Evolutionary conservation across 352 stramenopile species (phyloP).

Genomic region (Phytophthora chlamydospora): DNA sequence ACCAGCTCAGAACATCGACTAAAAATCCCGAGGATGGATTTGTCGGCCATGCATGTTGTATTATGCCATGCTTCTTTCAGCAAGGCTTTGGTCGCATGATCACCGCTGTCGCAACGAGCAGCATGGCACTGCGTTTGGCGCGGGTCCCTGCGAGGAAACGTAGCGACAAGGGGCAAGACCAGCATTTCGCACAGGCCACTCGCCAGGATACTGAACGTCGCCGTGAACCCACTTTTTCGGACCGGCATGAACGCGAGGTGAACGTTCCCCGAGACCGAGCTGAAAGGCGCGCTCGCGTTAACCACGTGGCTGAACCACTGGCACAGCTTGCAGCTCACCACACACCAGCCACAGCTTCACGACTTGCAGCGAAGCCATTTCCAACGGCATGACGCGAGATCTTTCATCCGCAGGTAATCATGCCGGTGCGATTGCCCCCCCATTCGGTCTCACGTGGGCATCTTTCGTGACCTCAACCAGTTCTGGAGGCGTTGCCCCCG

Average conservation of each 20-base stretch:
- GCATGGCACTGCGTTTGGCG: background rate
- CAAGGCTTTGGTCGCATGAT: constrained; percentile 7
- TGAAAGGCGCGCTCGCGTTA: constrained; percentile 19
- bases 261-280: constrained; percentile 9
- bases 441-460: no score
- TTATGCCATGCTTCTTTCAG: constrained; percentile 4
- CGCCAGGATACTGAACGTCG: background rate
- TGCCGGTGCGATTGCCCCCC: constrained; percentile 2
- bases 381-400: constrained; percentile 8
- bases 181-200: no score
- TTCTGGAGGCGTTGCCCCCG: no score
- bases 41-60: constrained; percentile 1
- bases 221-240: constrained; percentile 20
- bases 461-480: constrained; percentile 3
- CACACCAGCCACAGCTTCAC: no score
- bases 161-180: no score
- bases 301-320: constrained; percentile 11
- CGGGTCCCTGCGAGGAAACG: no score
- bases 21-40: constrained; percentile 13
- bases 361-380: background rate
- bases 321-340: no score
- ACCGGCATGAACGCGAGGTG: constrained; percentile 12
- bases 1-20: constrained; percentile 13
- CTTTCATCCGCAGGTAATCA: constrained; percentile 12
- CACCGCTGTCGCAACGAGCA: background rate